Evolutionary conservation across 257 asterid species (phyloP), one percentile per base, ranked within the genome.

Genomic region (Salvia hispanica): DNA sequence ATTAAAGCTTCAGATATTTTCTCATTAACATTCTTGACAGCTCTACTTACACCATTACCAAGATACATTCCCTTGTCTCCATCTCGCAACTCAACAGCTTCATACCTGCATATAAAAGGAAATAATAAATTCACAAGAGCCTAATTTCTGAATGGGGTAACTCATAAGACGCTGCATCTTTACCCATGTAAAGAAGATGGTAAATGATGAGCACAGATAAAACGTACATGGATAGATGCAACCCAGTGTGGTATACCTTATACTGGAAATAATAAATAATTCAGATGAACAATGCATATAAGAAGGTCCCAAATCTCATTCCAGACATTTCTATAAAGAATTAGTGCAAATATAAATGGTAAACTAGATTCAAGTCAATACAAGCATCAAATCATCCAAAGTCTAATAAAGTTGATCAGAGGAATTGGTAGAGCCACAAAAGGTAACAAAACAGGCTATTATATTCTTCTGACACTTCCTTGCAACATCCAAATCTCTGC

Each of bases 1-100:
- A 91, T 71, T 82, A 94, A 83, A 71, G 97, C 99, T 79, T 88
- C 96, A 36, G 97, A 87, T 79, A 94, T 94, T 85, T 94, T 88
- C 71, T 88, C 96, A 81, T 94, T 94, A 69, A 94, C 80, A 80
- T 94, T 91, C 76, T 83, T 83, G 74, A 94, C 96, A 73, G 97
- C 99, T 82, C 87, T 88, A 73, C 69, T 91, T 65, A 94, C 99
- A 69, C 97, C 86, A 82, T 94, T 91, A 72, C 99, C 96, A 56
- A 94, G 96, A 86, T 88, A 94, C 34, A 78, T 82, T 76, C 95
- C 97, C 79, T 88, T 88, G 78, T 88, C 95, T 59, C 95, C 97
- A 80, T 93, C 99, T 74, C 99, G 91, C 79, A 94, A 79, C 74
- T 94, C 99, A 80, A 78, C 44, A 71, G 97, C 96, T 87, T 91